These are phyloP conservation scores for Candida pseudofarinosa DNA, from an alignment of 805 yeast genomes.

Conservation along the genomic window DNA sequence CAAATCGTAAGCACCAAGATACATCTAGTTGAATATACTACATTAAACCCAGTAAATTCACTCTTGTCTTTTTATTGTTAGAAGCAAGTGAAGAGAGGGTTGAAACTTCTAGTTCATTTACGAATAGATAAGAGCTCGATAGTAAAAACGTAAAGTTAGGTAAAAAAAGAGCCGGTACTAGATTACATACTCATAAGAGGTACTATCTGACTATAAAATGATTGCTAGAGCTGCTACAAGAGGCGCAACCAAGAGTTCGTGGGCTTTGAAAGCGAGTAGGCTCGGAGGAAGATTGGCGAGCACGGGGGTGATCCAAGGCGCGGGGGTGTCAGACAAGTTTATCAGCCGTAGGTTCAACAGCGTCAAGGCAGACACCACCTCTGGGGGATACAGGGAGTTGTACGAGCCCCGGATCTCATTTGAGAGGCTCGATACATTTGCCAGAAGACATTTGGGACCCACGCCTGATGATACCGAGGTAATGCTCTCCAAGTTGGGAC, in stretches of 20 bases:
- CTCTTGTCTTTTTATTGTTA: too few species aligned
- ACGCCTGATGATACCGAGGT: slow-evolving; percentile 53
- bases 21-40: too few species aligned
- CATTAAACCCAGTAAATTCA: too few species aligned
- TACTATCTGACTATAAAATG: too few species aligned
- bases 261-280: neutral
- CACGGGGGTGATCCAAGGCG: too few species aligned
- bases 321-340: too few species aligned
- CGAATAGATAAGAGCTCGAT: neutral
- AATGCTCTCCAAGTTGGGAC: slow-evolving; percentile 68
- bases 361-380: slow-evolving; percentile 49
- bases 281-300: neutral
- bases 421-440: slow-evolving; percentile 68
- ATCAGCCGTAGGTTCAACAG: slow-evolving; percentile 10
- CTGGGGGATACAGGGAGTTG: slow-evolving; percentile 45
- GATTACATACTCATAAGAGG: too few species aligned
- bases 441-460: slow-evolving; percentile 90
- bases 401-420: slow-evolving; percentile 37
- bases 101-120: neutral
- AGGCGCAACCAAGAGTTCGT: neutral
- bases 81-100: neutral
- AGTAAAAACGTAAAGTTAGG: neutral
- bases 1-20: too few species aligned
- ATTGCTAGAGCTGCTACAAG: neutral
- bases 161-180: neutral